These are phyloP conservation scores for Glomus cerebriforme DNA, from an alignment of 192 early-diverging fungal genomes.

Conservation along the genomic window DNA sequence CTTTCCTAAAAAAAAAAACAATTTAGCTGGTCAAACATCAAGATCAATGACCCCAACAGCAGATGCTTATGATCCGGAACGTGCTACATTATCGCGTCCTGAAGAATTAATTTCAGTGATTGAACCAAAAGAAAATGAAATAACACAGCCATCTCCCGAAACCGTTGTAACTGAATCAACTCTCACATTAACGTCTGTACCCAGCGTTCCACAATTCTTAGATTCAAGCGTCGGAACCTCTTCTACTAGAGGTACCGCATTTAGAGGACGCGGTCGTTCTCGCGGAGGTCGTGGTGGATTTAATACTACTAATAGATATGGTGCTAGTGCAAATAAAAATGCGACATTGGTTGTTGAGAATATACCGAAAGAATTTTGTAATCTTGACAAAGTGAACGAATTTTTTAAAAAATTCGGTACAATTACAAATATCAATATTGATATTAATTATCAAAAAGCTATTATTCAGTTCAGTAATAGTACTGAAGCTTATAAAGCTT, in stretches of 20 bases:
- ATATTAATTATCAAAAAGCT: conserved; percentile 56
- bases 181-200: background rate
- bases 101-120: conserved; percentile 20
- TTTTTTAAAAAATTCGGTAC: conserved; percentile 81
- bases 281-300: conserved; percentile 48
- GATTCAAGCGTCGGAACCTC: conserved; percentile 32
- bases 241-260: conserved; percentile 25
- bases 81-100: conserved; percentile 39
- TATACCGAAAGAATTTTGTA: conserved; percentile 69
- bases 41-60: conserved; percentile 28
- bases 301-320: conserved; percentile 34
- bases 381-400: conserved; percentile 71
- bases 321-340: conserved; percentile 39
- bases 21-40: conserved; percentile 6
- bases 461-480: conserved; percentile 62
- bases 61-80: conserved; percentile 59
- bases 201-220: conserved; percentile 12
- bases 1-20: background rate
- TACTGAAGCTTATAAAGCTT: conserved; percentile 69
- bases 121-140: conserved; percentile 26
- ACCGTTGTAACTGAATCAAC: background rate
- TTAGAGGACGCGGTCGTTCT: conserved; percentile 51
- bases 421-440: conserved; percentile 70
- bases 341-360: conserved; percentile 73
- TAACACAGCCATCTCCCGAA: background rate